Evolutionary conservation across 352 stramenopile species (phyloP).

Genomic region (Pythium insidiosum): DNA sequence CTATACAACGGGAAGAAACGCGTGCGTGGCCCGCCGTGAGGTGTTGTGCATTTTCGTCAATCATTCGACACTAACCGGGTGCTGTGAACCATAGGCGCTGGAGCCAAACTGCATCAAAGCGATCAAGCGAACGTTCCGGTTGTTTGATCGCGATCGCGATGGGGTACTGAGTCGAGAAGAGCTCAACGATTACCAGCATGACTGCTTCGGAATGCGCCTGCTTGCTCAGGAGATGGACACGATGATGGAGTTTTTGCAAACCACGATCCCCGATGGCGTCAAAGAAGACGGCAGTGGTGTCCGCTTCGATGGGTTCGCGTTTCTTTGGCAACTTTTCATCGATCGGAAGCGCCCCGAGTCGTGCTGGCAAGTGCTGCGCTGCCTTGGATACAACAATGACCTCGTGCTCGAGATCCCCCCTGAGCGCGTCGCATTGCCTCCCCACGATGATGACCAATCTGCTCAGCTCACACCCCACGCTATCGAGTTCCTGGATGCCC

Average conservation of each 20-base stretch:
- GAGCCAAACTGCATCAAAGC: conserved; percentile 75
- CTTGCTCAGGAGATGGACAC: conserved; percentile 79
- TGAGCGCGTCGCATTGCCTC: conserved; percentile 43
- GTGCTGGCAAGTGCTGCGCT: conserved; percentile 81
- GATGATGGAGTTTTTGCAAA: conserved; percentile 75
- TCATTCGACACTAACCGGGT: not conserved
- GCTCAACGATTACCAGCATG: conserved; percentile 85
- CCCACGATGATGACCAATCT: conserved; percentile 64
- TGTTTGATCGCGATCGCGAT: conserved; percentile 79
- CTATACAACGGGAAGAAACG: conserved; percentile 83
- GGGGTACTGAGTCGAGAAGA: conserved; percentile 79
- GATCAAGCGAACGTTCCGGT: conserved; percentile 82
- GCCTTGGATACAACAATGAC: conserved; percentile 77
- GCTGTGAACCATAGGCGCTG: conserved; percentile 37
- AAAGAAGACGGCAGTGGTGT: conserved; percentile 56
- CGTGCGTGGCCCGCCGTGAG: too few relatives aligned
- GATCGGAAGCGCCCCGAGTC: conserved; percentile 84
- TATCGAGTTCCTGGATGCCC: conserved; percentile 57
- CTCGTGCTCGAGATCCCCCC: conserved; percentile 68
- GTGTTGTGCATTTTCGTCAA: too few relatives aligned
- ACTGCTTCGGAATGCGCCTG: conserved; percentile 81
- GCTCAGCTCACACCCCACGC: conserved; percentile 64
- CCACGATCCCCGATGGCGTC: conserved; percentile 55
- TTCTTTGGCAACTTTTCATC: conserved; percentile 85
- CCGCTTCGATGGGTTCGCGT: conserved; percentile 71